Conservation (phyloP, 345 rosid genomes). For the Gossypium herbaceum region DNA sequence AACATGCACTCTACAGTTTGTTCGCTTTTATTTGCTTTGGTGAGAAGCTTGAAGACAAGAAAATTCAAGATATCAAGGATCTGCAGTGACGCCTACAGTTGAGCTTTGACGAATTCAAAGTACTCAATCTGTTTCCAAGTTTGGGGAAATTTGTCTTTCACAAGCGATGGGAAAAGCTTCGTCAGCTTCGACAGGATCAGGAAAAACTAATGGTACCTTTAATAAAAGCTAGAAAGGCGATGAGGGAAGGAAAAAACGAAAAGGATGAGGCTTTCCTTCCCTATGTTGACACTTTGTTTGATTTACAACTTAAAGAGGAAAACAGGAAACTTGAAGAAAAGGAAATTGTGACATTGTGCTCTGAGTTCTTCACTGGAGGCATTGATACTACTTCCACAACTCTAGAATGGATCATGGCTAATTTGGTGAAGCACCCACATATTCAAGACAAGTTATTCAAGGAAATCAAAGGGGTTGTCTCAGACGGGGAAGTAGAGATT, state of each 20-base stretch:
- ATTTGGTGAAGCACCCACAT: conserved; percentile 10
- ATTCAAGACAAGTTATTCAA: neutral
- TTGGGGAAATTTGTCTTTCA: conserved; percentile 5
- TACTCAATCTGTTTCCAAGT: conserved; percentile 17
- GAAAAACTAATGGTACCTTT: neutral
- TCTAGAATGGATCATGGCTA: neutral
- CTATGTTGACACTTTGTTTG: neutral
- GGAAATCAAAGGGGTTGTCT: neutral
- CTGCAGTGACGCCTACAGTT: neutral
- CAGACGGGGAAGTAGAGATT: neutral
- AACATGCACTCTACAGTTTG: conserved; percentile 15
- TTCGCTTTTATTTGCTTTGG: conserved; percentile 24
- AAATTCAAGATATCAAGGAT: conserved; percentile 8
- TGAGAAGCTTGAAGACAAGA: conserved; percentile 10
- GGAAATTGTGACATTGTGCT: conserved; percentile 1
- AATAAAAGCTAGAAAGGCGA: neutral
- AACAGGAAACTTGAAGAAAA: neutral
- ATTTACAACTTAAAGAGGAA: neutral
- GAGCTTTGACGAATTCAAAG: neutral
- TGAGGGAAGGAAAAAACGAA: neutral
- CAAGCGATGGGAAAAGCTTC: conserved; percentile 5
- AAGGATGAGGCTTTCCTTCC: neutral
- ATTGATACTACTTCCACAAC: conserved; percentile 1
- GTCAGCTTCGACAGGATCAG: neutral
- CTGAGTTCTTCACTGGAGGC: neutral